Percentiles rank a stretch among this genome's conserved stretches.
These are phyloP conservation scores for Phyllosticta capitalensis DNA, from an alignment of 2,329 filamentous ascomycete species.

Conservation along the genomic window DNA sequence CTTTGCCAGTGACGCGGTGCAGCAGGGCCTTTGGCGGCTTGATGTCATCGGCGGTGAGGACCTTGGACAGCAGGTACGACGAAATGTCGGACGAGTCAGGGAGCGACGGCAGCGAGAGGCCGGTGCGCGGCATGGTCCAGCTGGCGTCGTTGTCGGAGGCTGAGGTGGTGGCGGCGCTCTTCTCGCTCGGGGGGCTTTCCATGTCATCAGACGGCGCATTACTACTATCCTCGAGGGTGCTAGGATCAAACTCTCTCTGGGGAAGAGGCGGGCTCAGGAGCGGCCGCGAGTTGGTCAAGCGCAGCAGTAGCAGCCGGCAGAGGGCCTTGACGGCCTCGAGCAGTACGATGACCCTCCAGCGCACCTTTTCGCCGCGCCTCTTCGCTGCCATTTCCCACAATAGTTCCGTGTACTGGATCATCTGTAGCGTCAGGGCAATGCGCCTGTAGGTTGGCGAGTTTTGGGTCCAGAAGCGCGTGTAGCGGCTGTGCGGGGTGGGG, in stretches of 20 bases:
- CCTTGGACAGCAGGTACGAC: constrained; percentile 77
- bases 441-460: constrained; percentile 64
- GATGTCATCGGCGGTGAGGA: constrained; percentile 92
- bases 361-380: constrained; percentile 65
- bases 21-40: constrained; percentile 80
- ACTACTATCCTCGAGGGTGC: constrained; percentile 43
- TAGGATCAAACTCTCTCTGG: constrained; percentile 69
- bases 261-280: constrained; percentile 77
- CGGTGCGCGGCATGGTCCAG: constrained; percentile 94
- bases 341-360: constrained; percentile 80
- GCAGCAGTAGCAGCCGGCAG: constrained; percentile 69
- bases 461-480: constrained; percentile 54
- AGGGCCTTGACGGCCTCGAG: constrained; percentile 80
- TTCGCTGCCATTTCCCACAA: constrained; percentile 98
- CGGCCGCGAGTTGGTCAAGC: constrained; percentile 72
- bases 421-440: constrained; percentile 72
- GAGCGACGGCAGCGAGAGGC: constrained; percentile 71
- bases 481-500: constrained; percentile 51
- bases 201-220: constrained; percentile 34
- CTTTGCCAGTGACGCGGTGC: constrained; percentile 64
- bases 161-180: constrained; percentile 9
- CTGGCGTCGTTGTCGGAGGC: constrained; percentile 30
- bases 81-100: constrained; percentile 76
- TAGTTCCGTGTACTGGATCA: constrained; percentile 89
- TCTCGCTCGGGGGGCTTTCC: constrained; percentile 33